A percentile compares a stretch with the other conserved stretches of the same genome.
Evolutionary conservation across 2,329 filamentous ascomycete genomes (phyloP).

Genomic region (Sclerotinia borealis): DNA sequence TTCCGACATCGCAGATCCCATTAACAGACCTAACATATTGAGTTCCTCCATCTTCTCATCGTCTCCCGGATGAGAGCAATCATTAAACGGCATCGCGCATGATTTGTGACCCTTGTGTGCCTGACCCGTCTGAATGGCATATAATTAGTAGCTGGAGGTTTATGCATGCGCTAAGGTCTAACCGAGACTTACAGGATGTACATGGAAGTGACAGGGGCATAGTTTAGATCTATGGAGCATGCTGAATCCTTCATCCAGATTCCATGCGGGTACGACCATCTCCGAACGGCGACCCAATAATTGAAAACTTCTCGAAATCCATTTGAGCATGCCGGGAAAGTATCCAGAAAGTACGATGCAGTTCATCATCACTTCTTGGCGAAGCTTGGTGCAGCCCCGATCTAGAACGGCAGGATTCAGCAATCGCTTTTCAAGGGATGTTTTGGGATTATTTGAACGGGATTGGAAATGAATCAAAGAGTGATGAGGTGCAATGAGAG

Average conservation of each 20-base stretch:
- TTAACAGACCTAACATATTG: not conserved
- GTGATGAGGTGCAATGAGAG: not conserved
- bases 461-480: not conserved
- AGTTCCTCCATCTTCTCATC: not conserved
- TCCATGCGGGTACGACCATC: slow-evolving; percentile 5
- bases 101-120: slow-evolving; percentile 14
- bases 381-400: slow-evolving; percentile 16
- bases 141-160: not conserved
- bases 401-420: not conserved
- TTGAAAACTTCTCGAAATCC: slow-evolving; percentile 18
- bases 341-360: slow-evolving; percentile 10
- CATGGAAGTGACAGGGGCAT: slow-evolving; percentile 17
- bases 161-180: not conserved
- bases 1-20: not conserved
- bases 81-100: not conserved
- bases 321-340: slow-evolving; percentile 18
- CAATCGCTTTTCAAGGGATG: not conserved
- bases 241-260: slow-evolving; percentile 14
- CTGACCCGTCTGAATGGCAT: not conserved
- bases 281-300: slow-evolving; percentile 14
- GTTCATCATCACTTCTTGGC: slow-evolving; percentile 15
- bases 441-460: not conserved
- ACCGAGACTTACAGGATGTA: slow-evolving; percentile 8
- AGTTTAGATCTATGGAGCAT: slow-evolving; percentile 11
- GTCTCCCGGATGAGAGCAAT: slow-evolving; percentile 3